Base-by-base conservation (phyloP, 257 asterid genomes). In the Solanum sejunctum region DNA sequence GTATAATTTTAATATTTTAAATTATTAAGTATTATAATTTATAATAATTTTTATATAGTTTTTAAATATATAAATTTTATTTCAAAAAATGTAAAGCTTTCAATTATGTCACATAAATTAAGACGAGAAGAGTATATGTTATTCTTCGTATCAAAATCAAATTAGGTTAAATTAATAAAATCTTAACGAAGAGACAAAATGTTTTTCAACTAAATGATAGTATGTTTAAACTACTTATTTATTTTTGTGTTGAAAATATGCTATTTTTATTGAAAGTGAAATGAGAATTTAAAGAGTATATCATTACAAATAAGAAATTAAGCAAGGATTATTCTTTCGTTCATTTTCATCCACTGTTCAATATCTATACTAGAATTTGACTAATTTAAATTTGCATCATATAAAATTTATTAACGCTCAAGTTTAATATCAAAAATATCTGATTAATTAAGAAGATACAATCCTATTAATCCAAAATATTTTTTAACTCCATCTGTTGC, bases 301-400 rank as follows among this genome's bases (percentile, higher is more conserved):
- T 26, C 12, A 64, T 64, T 64, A 64, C 6, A 13, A 12, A 54
- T 26, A 20, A 9, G 7, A 58, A 12, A 23, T 64, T 26, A 28
- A 64, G 43, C 15, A 64, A 64, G 28, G 2, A 64, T 58, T 3
- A 26, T 20, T 58, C 64, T 57, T 3, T 20, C 10, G 9, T 58
- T 58, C 0, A 12, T 12, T 58, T 58, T 36, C 36, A 32, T 57
- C 0, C 2, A 5, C 8, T 57, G 1, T 57, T 16, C 0, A 9
- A 2, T 8, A 18, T 0, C 1, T 3, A 1, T 10, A 18, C 0
- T 3, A 0, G 1, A 58, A 3, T 20, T 20, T 0, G 1, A 9
- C n/a, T 58, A 58, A 20, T 20, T 58, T 0, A 6, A 9, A 58
- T 10, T 58, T 1, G 28, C 3, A 4, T 1, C 13, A 58, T 1